Conservation (phyloP, 148 eudicot genomes). For the Mesembryanthemum crystallinum region DNA sequence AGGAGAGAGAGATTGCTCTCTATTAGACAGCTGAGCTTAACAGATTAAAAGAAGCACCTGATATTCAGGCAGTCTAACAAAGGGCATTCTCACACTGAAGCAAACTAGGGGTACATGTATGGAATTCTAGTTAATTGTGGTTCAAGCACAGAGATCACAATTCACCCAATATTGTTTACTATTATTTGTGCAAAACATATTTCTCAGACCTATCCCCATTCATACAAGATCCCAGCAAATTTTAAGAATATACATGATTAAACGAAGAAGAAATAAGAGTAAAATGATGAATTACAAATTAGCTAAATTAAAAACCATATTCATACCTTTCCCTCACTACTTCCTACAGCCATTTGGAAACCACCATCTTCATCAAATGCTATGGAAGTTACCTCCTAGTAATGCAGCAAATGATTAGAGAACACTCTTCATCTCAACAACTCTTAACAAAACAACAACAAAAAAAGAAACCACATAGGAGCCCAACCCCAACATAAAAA, state of each 20-base stretch:
- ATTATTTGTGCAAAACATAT: not conserved
- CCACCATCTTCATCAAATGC: slow-evolving; percentile 85
- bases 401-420: slow-evolving; percentile 22
- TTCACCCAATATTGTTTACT: not conserved
- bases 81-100: too few relatives aligned
- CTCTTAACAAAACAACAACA: not conserved
- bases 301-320: not conserved
- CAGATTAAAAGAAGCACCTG: too few relatives aligned
- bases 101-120: too few relatives aligned
- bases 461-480: not conserved
- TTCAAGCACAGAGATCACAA: not conserved
- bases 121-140: too few relatives aligned
- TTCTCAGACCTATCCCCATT: not conserved
- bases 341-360: slow-evolving; percentile 90
- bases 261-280: not conserved
- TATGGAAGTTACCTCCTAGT: slow-evolving; percentile 80
- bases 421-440: slow-evolving; percentile 1
- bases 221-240: not conserved
- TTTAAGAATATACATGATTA: not conserved
- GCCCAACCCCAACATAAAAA: not conserved
- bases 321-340: slow-evolving; percentile 88
- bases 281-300: not conserved
- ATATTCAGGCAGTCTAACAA: too few relatives aligned
- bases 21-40: too few relatives aligned
- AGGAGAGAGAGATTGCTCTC: too few relatives aligned